Conservation (phyloP, 2,329 filamentous ascomycete species). For the Trichoderma arundinaceum region DNA sequence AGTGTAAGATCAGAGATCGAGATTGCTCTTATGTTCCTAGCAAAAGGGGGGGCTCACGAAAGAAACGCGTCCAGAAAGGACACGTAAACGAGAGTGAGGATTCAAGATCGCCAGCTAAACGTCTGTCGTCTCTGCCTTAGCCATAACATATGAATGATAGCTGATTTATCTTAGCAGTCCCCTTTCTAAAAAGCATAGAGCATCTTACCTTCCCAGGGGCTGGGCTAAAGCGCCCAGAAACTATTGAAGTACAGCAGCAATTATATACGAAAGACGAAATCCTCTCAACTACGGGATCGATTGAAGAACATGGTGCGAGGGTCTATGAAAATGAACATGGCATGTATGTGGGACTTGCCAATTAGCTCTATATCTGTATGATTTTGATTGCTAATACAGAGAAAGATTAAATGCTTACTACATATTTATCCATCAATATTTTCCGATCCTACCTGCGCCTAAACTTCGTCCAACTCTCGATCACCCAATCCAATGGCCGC, state of each 20-base stretch:
- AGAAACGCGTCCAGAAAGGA: not conserved
- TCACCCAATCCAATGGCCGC: not conserved
- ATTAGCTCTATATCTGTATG: too few species aligned
- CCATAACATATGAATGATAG: not conserved
- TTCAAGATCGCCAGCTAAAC: not conserved
- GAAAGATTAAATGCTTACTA: slow-evolving; percentile 21
- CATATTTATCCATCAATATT: slow-evolving; percentile 14
- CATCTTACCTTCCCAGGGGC: not conserved
- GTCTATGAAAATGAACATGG: not conserved
- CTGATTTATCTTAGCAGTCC: not conserved
- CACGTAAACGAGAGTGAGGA: not conserved
- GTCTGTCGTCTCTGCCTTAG: not conserved
- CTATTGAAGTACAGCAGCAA: not conserved
- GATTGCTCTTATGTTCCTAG: slow-evolving; percentile 9
- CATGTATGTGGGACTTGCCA: not conserved
- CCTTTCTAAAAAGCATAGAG: not conserved
- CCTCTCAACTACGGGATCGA: not conserved
- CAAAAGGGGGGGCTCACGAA: slow-evolving; percentile 7
- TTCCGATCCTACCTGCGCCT: slow-evolving; percentile 10
- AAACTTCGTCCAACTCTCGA: not conserved
- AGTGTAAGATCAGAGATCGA: slow-evolving; percentile 11
- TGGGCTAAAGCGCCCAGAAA: not conserved
- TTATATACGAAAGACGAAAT: not conserved
- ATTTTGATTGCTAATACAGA: not conserved
- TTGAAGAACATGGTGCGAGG: not conserved